A percentile compares a stretch with the other conserved stretches of the same genome.
These are phyloP conservation scores for barrel medic (Medicago truncatula) DNA, from an alignment of 306 rosid species.

Conservation along the genomic window MtrunA17r5.0-ANR NC_053047.1:38742501-38743000, in stretches of 20 bases:
- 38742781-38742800: too few species aligned
- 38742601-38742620: conserved; percentile 31
- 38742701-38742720: conserved; percentile 27
- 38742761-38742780: conserved; percentile 30
- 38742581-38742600: conserved; percentile 27
- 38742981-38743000: conserved; percentile 4
- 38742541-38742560: conserved; percentile 36
- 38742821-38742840: too few species aligned
- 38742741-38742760: conserved; percentile 40
- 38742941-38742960: background rate
- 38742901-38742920: too few species aligned
- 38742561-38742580: conserved; percentile 31
- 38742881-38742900: too few species aligned
- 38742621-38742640: conserved; percentile 31
- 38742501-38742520: conserved; percentile 33
- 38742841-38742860: too few species aligned
- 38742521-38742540: conserved; percentile 37
- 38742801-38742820: too few species aligned
- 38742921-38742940: too few species aligned
- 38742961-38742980: background rate
- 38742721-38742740: conserved; percentile 42
- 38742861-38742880: too few species aligned
- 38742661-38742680: conserved; percentile 48
- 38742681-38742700: conserved; percentile 31
- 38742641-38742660: conserved; percentile 14